Base-by-base conservation (phyloP, 164 flowering plant genomes). In the Sextonia rubra region DNA sequence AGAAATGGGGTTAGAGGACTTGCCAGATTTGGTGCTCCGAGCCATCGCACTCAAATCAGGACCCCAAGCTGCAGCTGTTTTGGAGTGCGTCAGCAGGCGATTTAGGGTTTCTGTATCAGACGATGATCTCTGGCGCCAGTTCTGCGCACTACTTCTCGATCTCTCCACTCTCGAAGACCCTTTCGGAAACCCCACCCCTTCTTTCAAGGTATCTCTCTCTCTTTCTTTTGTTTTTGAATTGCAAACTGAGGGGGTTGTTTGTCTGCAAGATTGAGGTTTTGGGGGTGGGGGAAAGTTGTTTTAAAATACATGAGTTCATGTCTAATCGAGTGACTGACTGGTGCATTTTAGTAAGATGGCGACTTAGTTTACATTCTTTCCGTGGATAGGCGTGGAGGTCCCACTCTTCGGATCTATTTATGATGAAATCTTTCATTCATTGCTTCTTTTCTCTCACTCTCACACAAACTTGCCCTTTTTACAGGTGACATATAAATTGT, bases 401-500 rank as follows among this genome's bases (percentile, higher is more conserved):
- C n/a, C n/a, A n/a, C n/a, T n/a, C n/a, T n/a, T n/a, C n/a, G n/a
- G n/a, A n/a, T n/a, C n/a, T n/a, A n/a, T n/a, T n/a, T n/a, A n/a
- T n/a, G n/a, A n/a, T n/a, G n/a, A n/a, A n/a, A n/a, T 64, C 47
- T 64, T 44, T 64, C n/a, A 15, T n/a, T 25, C 24, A 22, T 29
- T 64, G 27, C 44, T 26, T n/a, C n/a, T n/a, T n/a, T n/a, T n/a
- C n/a, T n/a, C n/a, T n/a, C n/a, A n/a, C n/a, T n/a, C n/a, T n/a
- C n/a, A n/a, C n/a, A n/a, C n/a, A n/a, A n/a, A n/a, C n/a, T n/a
- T n/a, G 3, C 14, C 30, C 30, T 47, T 49, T 68, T 11, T 73
- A 60, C 72, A 94, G 97, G 86, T 6, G 37, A 68, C 92, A 71
- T 96, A 96, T 81, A 82, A 76, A 66, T 47, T 64, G 80, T 96